These are phyloP conservation scores for Allium sativum DNA, from an alignment of 106 monocot genomes.

Conservation along the genomic window DNA sequence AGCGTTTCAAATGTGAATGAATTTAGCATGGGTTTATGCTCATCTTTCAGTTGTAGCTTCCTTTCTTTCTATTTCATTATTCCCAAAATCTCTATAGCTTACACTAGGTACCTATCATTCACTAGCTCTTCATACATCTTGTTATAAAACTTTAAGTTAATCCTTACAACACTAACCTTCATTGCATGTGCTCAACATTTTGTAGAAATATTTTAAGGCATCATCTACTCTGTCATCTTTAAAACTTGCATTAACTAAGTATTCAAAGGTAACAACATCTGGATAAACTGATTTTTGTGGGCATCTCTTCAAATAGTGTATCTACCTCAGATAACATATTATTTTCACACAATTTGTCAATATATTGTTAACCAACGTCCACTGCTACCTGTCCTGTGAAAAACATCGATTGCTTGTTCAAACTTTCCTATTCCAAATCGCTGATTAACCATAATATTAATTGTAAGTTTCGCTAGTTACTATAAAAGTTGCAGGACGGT, in stretches of 20 bases:
- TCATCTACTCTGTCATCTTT: conserved; percentile 45
- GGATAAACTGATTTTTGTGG: conserved; percentile 49
- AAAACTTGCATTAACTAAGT: conserved; percentile 58
- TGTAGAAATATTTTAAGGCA: conserved; percentile 58
- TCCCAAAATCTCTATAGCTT: conserved; percentile 50
- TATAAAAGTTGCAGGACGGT: conserved; percentile 38
- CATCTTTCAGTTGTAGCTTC: background rate
- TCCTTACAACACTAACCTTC: conserved; percentile 23
- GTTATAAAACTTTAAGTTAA: conserved; percentile 50
- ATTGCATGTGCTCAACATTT: conserved; percentile 29
- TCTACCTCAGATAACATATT: conserved; percentile 50
- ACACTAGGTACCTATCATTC: conserved; percentile 26
- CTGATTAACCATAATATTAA: conserved; percentile 88
- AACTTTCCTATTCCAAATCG: conserved; percentile 57
- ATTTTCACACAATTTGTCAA: conserved; percentile 66
- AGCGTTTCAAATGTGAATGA: conserved; percentile 13
- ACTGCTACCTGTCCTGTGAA: conserved; percentile 58
- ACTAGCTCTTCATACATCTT: conserved; percentile 63
- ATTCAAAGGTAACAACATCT: conserved; percentile 46
- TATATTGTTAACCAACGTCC: conserved; percentile 86
- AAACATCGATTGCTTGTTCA: conserved; percentile 65
- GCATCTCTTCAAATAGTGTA: conserved; percentile 75
- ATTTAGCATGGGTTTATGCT: conserved; percentile 1
- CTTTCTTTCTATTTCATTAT: conserved; percentile 24
- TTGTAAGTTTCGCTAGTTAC: conserved; percentile 77